Base-by-base conservation (phyloP, 352 stramenopile species). In the Pythium coloratum region DNA sequence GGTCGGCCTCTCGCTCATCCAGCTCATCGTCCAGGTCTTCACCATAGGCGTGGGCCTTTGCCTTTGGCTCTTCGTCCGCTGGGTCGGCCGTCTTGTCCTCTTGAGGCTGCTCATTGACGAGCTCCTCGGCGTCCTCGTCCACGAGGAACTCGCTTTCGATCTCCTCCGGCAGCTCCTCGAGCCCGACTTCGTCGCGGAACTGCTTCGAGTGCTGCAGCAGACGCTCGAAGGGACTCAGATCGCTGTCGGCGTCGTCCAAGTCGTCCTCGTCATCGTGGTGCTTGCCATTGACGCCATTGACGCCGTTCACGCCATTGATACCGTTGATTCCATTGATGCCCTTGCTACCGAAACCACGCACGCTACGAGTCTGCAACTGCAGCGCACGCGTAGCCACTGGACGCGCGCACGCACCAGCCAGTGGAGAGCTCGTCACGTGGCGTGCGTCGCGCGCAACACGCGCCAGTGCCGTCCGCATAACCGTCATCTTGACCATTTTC, bases 171-270 rank as follows among this genome's bases (percentile, higher is more conserved):
- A 67, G 46, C 12, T 74, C 64, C 32, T 66, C 58, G 65, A 74
- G 1, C 51, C 64, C 14, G 54, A 51, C 18, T 66, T 75, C 62
- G 72, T 74, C 5, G 34, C 67, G 81, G 70, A 89, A 93, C 46
- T 89, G 66, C 67, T 88, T 72, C 64, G 81, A 87, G 69, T 89
- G 77, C 62, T 86, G 80, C 67, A 91, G 40, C 32, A 93, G 72
- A 8, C 80, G 80, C 66, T 91, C 81, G 1, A 93, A 84, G 30
- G 82, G 78, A 70, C 76, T 90, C 65, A 85, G 33, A 12, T 80
- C 72, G 14, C 67, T 69, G 47, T 83, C 62, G 18, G 59, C 51
- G 2, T 50, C 14, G 47, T 83, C 62, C 10, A 60, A 51, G 0
- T 50, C 14, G n/a, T 66, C 55, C 20, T 76, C 59, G 16, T 73